A percentile compares a stretch with the other conserved stretches of the same genome.
Evolutionary conservation across 2,329 filamentous ascomycete genomes (phyloP).

Genomic region (Colletotrichum orchidophilum): DNA sequence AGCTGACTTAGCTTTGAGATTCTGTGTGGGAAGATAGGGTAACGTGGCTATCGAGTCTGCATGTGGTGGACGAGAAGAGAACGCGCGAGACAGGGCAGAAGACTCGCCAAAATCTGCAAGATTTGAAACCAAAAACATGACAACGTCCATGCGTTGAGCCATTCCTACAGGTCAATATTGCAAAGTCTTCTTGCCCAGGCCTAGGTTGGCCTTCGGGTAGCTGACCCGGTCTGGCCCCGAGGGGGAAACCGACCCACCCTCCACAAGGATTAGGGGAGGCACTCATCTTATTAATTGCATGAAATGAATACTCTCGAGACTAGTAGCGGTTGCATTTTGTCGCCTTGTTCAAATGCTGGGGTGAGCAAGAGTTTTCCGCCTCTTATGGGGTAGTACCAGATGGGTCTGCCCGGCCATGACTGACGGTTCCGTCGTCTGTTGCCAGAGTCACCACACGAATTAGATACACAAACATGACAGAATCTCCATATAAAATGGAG

Average conservation of each 20-base stretch:
- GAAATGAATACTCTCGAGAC: not conserved
- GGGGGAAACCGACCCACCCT: not conserved
- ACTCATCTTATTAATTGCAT: not conserved
- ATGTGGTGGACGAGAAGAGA: not conserved
- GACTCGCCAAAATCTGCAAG: not conserved
- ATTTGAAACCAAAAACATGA: not conserved
- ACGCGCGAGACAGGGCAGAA: not conserved
- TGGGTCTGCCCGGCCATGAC: not conserved
- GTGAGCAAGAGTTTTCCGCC: not conserved
- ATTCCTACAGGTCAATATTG: not conserved
- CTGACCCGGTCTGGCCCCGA: not conserved
- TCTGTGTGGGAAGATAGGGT: not conserved
- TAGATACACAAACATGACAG: not conserved
- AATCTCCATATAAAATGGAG: not conserved
- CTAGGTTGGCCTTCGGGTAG: not conserved
- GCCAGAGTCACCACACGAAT: not conserved
- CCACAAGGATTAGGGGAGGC: not conserved
- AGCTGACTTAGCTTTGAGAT: not conserved
- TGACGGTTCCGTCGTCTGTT: not conserved
- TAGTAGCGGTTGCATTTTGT: not conserved
- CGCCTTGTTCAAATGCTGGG: not conserved
- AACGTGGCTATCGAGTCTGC: not conserved
- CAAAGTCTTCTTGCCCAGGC: not conserved
- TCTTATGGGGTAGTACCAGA: not conserved
- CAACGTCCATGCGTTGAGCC: not conserved